These are phyloP conservation scores for Aristolochia contorta DNA, from an alignment of 164 flowering plant species.

Conservation along the genomic window DNA sequence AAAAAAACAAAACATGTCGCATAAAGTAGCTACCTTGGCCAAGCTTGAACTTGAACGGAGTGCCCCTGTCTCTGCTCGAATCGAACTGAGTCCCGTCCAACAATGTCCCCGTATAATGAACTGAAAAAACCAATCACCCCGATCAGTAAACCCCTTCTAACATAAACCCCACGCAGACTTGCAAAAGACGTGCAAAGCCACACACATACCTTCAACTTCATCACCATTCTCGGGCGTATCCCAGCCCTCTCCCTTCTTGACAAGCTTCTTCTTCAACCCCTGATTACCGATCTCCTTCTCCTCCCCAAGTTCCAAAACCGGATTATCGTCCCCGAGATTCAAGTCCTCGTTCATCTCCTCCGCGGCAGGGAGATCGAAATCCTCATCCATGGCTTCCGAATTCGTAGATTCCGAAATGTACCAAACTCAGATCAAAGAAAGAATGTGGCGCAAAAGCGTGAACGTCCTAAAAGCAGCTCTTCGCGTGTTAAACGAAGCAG, in stretches of 20 bases:
- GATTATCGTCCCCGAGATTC: constrained; percentile 32
- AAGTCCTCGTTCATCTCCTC: constrained; percentile 25
- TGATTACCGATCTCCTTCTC: constrained; percentile 84
- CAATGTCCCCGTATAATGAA: constrained; percentile 93
- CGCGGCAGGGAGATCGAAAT: constrained; percentile 30
- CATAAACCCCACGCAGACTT: too few species aligned
- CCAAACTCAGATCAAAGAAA: too few species aligned
- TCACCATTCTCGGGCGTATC: constrained; percentile 75
- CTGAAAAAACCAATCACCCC: constrained; percentile 23
- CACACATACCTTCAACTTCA: constrained; percentile 70
- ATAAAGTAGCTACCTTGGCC: constrained; percentile 60
- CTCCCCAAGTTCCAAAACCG: constrained; percentile 64
- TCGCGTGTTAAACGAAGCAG: not conserved
- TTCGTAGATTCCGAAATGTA: not conserved
- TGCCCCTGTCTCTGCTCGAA: constrained; percentile 75
- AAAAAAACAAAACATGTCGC: not conserved
- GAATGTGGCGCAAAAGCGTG: not conserved
- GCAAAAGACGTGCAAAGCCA: not conserved
- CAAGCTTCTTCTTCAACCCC: constrained; percentile 83
- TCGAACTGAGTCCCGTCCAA: constrained; percentile 90
- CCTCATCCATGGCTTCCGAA: constrained; percentile 31
- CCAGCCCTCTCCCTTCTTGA: constrained; percentile 85
- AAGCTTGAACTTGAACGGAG: constrained; percentile 81
- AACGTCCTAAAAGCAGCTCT: not conserved
- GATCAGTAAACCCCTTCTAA: constrained; percentile 1